Base-by-base conservation (phyloP, 805 yeast species). In the Saccharomycopsis schoenii region DNA sequence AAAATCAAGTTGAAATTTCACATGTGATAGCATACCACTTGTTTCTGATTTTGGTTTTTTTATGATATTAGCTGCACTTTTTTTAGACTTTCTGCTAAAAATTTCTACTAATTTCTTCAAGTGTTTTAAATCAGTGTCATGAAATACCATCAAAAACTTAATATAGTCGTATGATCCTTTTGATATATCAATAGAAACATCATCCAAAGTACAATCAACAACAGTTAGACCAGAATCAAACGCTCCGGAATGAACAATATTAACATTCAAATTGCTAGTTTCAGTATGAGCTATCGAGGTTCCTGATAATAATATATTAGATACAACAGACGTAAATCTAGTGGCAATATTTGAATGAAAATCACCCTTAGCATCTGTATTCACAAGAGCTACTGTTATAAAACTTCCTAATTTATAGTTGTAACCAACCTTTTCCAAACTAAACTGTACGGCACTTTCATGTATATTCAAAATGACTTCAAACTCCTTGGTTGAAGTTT, bases 91-190 rank as follows among this genome's bases (percentile, higher is more conserved):
- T 21, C 21, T 14, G 4, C 21, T 9, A 1, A 47, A 21, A 24
- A 47, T 21, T 4, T 29, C 15, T 17, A 43, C 36, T 0, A 59
- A 9, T 5, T 43, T 43, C 19, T 29, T 12, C 17, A 59, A 21
- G 14, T 47, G 36, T n/a, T 42, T 36, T 36, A 60, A 21, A 11
- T 60, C 62, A 52, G 51, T n/a, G 12, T 41, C 40, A 43, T 21
- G 40, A 5, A 61, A 54, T 9, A 24, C 54, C 41, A 54, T 56
- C 17, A 61, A 47, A 36, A 58, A 51, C 15, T 51, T 39, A 8
- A 58, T 37, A 40, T 61, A 61, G 11, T 58, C 61, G n/a, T 15
- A 56, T 10, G 63, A 61, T 2, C 63, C 63, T 24, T 40, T 54
- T 8, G 63, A 19, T 14, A 37, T 14, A 25, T 58, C 61, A 25